These are phyloP conservation scores for Capronia epimyces DNA, from an alignment of 2,329 filamentous ascomycete species.

Conservation along the genomic window DNA sequence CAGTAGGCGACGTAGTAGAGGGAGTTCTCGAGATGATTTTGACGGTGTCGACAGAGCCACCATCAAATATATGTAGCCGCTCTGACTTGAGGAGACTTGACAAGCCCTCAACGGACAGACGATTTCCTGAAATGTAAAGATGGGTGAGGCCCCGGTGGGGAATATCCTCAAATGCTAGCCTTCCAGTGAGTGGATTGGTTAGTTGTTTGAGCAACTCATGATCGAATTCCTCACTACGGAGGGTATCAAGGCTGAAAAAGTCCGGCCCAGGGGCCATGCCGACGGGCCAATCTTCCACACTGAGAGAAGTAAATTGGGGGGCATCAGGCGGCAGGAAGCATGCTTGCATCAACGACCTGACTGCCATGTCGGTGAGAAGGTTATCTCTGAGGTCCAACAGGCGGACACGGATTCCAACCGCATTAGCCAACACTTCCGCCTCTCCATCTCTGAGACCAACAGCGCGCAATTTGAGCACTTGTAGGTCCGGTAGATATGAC, in stretches of 20 bases:
- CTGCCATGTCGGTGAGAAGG: constrained; percentile 51
- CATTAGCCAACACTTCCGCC: constrained; percentile 47
- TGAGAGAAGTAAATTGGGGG: constrained; percentile 25
- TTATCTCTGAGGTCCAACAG: constrained; percentile 56
- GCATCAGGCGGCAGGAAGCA: constrained; percentile 41
- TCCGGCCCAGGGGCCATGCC: constrained; percentile 36
- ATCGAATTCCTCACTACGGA: constrained; percentile 48
- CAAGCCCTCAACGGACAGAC: constrained; percentile 52
- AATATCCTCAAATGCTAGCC: constrained; percentile 52
- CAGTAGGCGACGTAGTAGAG: constrained; percentile 20
- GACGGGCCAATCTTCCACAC: constrained; percentile 31
- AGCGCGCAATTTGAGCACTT: constrained; percentile 53
- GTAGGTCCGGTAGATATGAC: constrained; percentile 45
- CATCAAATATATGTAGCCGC: constrained; percentile 52
- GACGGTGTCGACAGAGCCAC: constrained; percentile 44
- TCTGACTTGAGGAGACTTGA: constrained; percentile 49
- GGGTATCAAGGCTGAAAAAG: constrained; percentile 37
- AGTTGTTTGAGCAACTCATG: constrained; percentile 47
- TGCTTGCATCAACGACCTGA: constrained; percentile 47
- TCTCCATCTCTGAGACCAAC: constrained; percentile 51
- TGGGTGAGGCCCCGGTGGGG: constrained; percentile 54
- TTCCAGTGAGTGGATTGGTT: constrained; percentile 47
- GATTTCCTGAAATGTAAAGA: constrained; percentile 54
- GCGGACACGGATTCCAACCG: constrained; percentile 49
- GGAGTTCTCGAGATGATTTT: constrained; percentile 23